Evolutionary conservation across 495 filamentous ascomycete genomes (phyloP), one percentile per base, ranked within the genome.

Genomic region (Glonium stellatum): DNA sequence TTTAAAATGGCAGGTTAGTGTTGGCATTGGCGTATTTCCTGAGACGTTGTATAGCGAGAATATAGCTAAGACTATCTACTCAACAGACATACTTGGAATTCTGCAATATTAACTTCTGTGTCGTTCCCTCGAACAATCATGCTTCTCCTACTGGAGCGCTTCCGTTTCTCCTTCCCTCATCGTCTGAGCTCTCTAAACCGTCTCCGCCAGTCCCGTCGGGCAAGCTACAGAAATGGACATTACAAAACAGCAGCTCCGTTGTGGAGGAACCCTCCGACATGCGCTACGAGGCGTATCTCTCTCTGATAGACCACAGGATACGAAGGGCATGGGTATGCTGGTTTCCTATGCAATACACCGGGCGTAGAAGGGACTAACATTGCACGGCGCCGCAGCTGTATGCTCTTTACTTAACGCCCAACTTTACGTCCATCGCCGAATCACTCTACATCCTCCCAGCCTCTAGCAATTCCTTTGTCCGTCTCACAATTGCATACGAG

Each of bases 1-100:
- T 78, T 78, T 98, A 62, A 96, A 92, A 75, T 97, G 90, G 91
- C 93, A 97, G 87, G 92, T 91, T 68, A 51, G 84, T 78, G 13
- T 25, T 51, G 48, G 21, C 21, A 18, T 8, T 31, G 18, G 48
- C 11, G 25, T 23, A 53, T 8, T 19, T 11, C 41, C 5, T 31
- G 19, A 31, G 46, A 48, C 11, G 39, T 25, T 54, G 15, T n/a
- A 35, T 4, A 1, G 34, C 21, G 19, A 22, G 1, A 5, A 8
- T 34, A 6, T 31, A 21, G 42, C 25, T 55, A 23, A 56, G 36
- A 48, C 46, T 62, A 58, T 21, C 21, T 13, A 41, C 21, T 58
- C 31, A 55, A 25, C 71, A 97, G 91, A 83, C 90, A 55, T 95
- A 91, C 74, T 78, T 98, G 57, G 89, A 84, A 68, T 86, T 97